Conservation (phyloP, 768 basidiomycete species). For the Termitomyces titanicus region DNA sequence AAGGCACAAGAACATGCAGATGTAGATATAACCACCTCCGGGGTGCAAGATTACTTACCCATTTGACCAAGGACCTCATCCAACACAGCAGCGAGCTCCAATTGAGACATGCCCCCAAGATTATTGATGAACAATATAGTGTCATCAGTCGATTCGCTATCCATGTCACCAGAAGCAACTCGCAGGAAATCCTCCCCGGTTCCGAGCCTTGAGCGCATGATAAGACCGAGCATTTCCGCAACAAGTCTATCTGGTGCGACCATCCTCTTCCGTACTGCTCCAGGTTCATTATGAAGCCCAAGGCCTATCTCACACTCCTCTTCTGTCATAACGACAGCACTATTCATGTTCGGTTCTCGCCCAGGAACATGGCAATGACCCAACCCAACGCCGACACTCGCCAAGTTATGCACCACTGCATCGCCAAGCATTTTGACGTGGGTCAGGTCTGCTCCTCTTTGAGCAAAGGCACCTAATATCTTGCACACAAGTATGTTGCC, state of each 20-base stretch:
- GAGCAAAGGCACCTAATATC: slow-evolving; percentile 48
- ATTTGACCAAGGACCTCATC: slow-evolving; percentile 39
- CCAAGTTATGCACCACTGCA: slow-evolving; percentile 27
- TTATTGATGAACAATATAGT: slow-evolving; percentile 51
- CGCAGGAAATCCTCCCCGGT: slow-evolving; percentile 14
- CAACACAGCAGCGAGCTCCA: slow-evolving; percentile 51
- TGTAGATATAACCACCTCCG: not conserved
- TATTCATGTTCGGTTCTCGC: slow-evolving; percentile 20
- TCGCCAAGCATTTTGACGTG: slow-evolving; percentile 31
- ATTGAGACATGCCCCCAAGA: slow-evolving; percentile 46
- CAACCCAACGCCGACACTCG: slow-evolving; percentile 38
- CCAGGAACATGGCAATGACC: slow-evolving; percentile 62
- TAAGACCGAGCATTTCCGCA: slow-evolving; percentile 27
- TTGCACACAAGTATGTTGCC: slow-evolving; percentile 54
- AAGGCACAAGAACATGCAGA: not conserved
- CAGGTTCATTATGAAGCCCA: slow-evolving; percentile 57
- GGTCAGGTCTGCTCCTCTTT: slow-evolving; percentile 31
- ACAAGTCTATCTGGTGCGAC: slow-evolving; percentile 29
- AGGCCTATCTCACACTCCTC: slow-evolving; percentile 45
- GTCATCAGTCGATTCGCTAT: slow-evolving; percentile 34
- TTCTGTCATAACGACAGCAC: slow-evolving; percentile 13
- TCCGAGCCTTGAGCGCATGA: slow-evolving; percentile 44
- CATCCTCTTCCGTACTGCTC: slow-evolving; percentile 31
- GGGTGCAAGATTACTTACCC: slow-evolving; percentile 23
- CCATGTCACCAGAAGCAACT: slow-evolving; percentile 24